Percentiles rank a stretch among this genome's conserved stretches.
These are phyloP conservation scores for Boletellus emodensis DNA, from an alignment of 768 basidiomycete genomes.

Conservation along the genomic window DNA sequence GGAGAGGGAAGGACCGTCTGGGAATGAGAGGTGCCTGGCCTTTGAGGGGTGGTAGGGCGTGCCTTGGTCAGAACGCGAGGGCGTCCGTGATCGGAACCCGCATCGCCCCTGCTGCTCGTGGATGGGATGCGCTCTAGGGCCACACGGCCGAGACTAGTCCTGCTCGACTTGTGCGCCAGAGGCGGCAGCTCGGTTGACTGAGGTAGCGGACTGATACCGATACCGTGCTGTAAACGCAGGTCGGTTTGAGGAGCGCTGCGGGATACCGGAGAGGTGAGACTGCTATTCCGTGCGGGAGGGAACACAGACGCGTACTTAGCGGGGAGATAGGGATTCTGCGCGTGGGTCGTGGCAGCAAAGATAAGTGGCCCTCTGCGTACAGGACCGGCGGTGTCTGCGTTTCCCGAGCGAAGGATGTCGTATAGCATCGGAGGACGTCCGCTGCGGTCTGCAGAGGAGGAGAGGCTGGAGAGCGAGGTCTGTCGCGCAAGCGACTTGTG, in stretches of 20 bases:
- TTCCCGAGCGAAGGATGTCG: slow-evolving; percentile 21
- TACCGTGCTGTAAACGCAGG: slow-evolving; percentile 1
- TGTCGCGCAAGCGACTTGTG: slow-evolving; percentile 1
- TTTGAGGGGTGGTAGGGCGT: slow-evolving; percentile 33
- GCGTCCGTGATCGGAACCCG: slow-evolving; percentile 13
- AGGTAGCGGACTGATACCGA: neutral
- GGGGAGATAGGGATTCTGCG: slow-evolving; percentile 26
- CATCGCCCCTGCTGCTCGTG: slow-evolving; percentile 7
- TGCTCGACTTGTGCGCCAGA: slow-evolving; percentile 17
- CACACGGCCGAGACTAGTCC: slow-evolving; percentile 2
- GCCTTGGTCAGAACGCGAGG: slow-evolving; percentile 30
- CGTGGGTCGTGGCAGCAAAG: slow-evolving; percentile 50
- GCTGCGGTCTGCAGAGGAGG: too few species aligned
- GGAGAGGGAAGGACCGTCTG: slow-evolving; percentile 8
- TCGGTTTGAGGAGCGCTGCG: neutral
- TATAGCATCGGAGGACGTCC: slow-evolving; percentile 14
- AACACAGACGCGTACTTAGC: slow-evolving; percentile 13
- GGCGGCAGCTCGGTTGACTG: slow-evolving; percentile 14
- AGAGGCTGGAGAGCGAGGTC: too few species aligned
- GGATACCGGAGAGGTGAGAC: slow-evolving; percentile 1
- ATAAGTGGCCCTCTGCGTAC: slow-evolving; percentile 54
- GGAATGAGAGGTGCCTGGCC: slow-evolving; percentile 6
- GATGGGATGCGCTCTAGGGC: slow-evolving; percentile 12
- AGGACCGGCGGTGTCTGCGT: slow-evolving; percentile 2
- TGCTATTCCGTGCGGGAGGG: neutral